These are phyloP conservation scores for Pleomassaria siparia DNA, from an alignment of 2,329 filamentous ascomycete genomes.

Conservation along the genomic window DNA sequence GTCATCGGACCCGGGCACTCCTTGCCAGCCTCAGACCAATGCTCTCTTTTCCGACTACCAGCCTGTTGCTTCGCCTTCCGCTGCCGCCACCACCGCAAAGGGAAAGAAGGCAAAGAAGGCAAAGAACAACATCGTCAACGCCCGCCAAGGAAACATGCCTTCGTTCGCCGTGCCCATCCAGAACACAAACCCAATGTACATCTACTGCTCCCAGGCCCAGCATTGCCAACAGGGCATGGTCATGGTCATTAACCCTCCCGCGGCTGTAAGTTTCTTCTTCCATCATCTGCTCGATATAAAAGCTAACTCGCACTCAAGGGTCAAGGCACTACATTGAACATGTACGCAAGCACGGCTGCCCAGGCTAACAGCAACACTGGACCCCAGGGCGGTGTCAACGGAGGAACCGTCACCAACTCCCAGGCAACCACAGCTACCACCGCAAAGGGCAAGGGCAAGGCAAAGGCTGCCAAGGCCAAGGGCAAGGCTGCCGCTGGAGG, in stretches of 20 bases:
- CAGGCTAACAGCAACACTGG: slow-evolving; percentile 22
- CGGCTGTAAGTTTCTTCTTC: background rate
- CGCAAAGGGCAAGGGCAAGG: too few species aligned
- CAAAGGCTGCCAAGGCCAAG: too few species aligned
- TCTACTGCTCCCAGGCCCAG: slow-evolving; percentile 68
- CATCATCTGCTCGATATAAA: background rate
- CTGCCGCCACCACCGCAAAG: slow-evolving; percentile 11
- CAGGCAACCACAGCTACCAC: too few species aligned
- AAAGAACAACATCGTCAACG: slow-evolving; percentile 12
- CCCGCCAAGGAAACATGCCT: slow-evolving; percentile 25
- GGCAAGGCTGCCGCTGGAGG: slow-evolving; percentile 19
- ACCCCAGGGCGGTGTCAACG: background rate
- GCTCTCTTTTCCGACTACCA: slow-evolving; percentile 34
- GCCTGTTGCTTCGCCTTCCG: slow-evolving; percentile 18
- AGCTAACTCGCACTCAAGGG: background rate
- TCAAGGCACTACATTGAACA: slow-evolving; percentile 8
- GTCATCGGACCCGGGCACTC: slow-evolving; percentile 26
- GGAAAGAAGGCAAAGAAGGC: slow-evolving; percentile 12
- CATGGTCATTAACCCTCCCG: slow-evolving; percentile 66
- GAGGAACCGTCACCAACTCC: slow-evolving; percentile 1
- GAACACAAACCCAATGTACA: slow-evolving; percentile 67
- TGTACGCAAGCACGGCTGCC: slow-evolving; percentile 27
- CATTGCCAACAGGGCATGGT: slow-evolving; percentile 76
- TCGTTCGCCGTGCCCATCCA: slow-evolving; percentile 31
- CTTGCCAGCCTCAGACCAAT: slow-evolving; percentile 26